Percentiles rank a stretch among this genome's conserved stretches.
Evolutionary conservation across 768 basidiomycete species (phyloP).

Genomic region (Butyriboletus loyo): DNA sequence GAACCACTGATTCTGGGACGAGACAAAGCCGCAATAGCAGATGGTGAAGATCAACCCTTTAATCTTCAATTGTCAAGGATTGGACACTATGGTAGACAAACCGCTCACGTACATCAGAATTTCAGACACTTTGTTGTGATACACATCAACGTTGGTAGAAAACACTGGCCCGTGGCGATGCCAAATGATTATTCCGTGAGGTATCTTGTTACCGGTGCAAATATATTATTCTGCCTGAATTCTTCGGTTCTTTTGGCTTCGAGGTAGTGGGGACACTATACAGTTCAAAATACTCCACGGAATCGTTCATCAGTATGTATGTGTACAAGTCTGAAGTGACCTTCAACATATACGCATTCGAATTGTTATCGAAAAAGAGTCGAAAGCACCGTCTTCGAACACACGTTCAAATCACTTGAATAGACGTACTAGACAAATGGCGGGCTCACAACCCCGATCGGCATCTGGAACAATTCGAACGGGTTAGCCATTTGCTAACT

Average conservation of each 20-base stretch:
- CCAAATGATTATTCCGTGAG: not conserved
- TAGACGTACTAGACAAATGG: not conserved
- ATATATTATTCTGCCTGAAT: not conserved
- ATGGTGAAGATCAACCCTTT: not conserved
- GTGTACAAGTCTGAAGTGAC: not conserved
- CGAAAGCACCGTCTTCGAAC: not conserved
- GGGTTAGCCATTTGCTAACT: not conserved
- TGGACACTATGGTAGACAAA: not conserved
- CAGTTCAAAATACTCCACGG: not conserved
- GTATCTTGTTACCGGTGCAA: not conserved
- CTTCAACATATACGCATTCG: not conserved
- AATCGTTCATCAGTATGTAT: not conserved
- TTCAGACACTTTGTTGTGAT: not conserved
- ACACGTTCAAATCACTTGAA: not conserved
- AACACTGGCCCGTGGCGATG: not conserved
- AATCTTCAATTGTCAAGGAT: not conserved
- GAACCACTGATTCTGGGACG: not conserved
- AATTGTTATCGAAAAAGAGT: not conserved
- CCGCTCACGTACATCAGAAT: not conserved
- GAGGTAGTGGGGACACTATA: not conserved
- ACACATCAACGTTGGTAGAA: not conserved
- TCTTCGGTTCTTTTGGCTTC: not conserved
- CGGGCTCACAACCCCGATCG: not conserved
- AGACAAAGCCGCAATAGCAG: not conserved
- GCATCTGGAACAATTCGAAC: not conserved